These are phyloP conservation scores for Lentinula lateritia DNA, from an alignment of 768 basidiomycete species.

Conservation along the genomic window DNA sequence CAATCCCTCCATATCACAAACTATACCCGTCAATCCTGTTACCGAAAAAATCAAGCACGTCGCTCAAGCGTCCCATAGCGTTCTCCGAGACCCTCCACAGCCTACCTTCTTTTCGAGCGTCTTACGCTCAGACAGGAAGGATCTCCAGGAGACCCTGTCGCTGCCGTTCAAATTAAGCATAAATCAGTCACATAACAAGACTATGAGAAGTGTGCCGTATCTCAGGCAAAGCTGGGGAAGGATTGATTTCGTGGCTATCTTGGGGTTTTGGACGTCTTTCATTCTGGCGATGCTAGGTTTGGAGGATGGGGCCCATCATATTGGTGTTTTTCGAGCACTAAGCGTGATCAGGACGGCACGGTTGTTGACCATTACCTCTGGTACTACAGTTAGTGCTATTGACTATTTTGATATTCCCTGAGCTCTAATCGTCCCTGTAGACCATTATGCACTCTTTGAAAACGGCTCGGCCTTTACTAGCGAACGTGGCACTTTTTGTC, in stretches of 20 bases:
- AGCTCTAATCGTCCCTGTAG: constrained; percentile 19
- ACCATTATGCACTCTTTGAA: constrained; percentile 93
- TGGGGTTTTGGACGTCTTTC: constrained; percentile 86
- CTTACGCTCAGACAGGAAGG: constrained; percentile 22
- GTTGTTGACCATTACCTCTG: constrained; percentile 80
- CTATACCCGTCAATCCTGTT: constrained; percentile 22
- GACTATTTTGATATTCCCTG: not conserved
- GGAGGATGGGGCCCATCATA: constrained; percentile 64
- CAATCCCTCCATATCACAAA: constrained; percentile 22
- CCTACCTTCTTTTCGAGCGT: constrained; percentile 47
- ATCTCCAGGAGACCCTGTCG: constrained; percentile 31
- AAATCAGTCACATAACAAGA: constrained; percentile 47
- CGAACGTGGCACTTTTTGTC: constrained; percentile 88
- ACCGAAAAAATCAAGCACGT: constrained; percentile 25
- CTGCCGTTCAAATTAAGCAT: constrained; percentile 63
- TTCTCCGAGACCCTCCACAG: constrained; percentile 36
- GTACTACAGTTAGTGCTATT: constrained; percentile 69
- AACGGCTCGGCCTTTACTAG: constrained; percentile 81
- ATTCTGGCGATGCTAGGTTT: constrained; percentile 57
- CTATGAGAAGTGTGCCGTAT: constrained; percentile 74
- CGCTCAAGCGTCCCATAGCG: not conserved
- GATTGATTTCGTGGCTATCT: constrained; percentile 82
- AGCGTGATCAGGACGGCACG: constrained; percentile 81
- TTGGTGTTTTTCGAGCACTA: constrained; percentile 85
- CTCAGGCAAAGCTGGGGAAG: constrained; percentile 90